Conservation (phyloP, 192 early-diverging fungal genomes). For the Umbelopsis sp. region DNA sequence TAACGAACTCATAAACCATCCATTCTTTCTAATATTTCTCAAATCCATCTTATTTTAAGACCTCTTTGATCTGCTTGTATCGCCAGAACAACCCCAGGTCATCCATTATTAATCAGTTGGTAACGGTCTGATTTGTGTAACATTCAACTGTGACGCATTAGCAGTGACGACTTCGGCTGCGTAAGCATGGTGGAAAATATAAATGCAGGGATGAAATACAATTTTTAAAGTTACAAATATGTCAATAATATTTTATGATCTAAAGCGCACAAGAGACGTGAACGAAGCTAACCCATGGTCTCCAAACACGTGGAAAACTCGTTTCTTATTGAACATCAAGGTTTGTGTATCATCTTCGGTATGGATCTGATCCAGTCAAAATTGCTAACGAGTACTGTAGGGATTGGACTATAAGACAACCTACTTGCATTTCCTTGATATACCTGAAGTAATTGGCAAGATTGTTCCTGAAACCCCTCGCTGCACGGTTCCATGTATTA, state of each 20-base stretch:
- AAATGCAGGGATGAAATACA: neutral
- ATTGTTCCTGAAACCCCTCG: neutral
- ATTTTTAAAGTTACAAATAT: neutral
- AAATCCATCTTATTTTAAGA: no score
- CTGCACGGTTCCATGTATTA: constrained; percentile 46
- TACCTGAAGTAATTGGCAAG: neutral
- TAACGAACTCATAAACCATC: no score
- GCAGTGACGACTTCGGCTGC: neutral
- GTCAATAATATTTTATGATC: neutral
- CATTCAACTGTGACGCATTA: neutral
- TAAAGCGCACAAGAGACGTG: neutral
- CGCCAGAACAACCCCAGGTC: neutral
- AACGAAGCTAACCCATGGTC: constrained; percentile 15
- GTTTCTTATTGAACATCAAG: constrained; percentile 29
- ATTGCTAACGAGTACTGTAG: neutral
- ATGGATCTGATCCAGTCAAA: neutral
- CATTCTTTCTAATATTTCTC: no score
- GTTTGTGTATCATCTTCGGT: neutral
- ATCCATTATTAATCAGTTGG: neutral
- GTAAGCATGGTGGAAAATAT: neutral
- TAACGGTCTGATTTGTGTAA: neutral
- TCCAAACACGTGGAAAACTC: constrained; percentile 28
- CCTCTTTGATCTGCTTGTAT: no score
- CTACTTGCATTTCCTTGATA: constrained; percentile 22
- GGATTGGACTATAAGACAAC: constrained; percentile 16